Evolutionary conservation across 306 rosid species (phyloP).

Genomic region (Fragaria vesca): DNA sequence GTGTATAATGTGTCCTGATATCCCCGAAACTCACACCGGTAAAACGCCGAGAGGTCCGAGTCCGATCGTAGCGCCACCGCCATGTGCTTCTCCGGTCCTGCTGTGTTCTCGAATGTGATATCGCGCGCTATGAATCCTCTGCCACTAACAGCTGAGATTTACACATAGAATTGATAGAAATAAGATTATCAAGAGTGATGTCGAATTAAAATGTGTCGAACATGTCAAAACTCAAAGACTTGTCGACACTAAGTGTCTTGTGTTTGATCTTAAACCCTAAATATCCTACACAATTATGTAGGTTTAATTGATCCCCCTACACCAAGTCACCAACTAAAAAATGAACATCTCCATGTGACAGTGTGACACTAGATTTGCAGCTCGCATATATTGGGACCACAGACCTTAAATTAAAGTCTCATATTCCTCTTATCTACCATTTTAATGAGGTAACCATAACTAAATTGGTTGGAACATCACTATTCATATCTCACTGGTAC

Average conservation of each 20-base stretch:
- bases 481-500: background rate
- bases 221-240: background rate
- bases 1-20: constrained; percentile 84
- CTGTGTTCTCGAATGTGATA: constrained; percentile 71
- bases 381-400: background rate
- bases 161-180: background rate
- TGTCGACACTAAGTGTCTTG: background rate
- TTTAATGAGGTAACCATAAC: background rate
- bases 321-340: background rate
- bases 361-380: background rate
- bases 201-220: background rate
- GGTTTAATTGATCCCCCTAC: too few relatives aligned
- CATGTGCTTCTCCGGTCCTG: constrained; percentile 80
- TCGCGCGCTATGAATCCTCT: constrained; percentile 82
- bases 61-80: constrained; percentile 91
- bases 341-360: constrained; percentile 5
- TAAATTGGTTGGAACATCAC: background rate
- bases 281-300: background rate
- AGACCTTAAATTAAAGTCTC: background rate
- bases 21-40: constrained; percentile 54
- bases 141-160: constrained; percentile 66
- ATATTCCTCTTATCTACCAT: background rate
- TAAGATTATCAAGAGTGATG: background rate
- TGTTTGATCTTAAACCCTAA: background rate
- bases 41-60: constrained; percentile 77